These are phyloP conservation scores for Colletotrichum tamarilloi DNA, from an alignment of 2,329 filamentous ascomycete species.

Conservation along the genomic window DNA sequence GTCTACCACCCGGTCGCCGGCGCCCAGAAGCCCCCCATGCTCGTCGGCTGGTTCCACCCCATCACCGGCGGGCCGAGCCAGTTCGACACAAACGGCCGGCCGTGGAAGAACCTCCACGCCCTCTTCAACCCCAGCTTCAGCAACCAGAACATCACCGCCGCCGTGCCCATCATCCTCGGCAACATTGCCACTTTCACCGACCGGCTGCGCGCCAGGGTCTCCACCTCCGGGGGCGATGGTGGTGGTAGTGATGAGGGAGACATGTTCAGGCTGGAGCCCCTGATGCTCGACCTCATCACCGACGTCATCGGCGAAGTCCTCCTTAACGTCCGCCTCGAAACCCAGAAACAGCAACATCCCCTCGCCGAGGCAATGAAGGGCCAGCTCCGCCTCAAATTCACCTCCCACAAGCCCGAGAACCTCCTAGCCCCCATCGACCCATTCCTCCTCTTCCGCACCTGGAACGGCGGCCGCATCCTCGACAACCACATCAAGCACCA, in stretches of 20 bases:
- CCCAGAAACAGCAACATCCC: conserved; percentile 44
- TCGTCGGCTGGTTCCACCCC: conserved; percentile 45
- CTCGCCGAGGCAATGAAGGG: conserved; percentile 44
- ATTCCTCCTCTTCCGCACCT: conserved; percentile 41
- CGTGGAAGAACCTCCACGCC: conserved; percentile 44
- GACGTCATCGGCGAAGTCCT: conserved; percentile 45
- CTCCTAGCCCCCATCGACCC: conserved; percentile 41
- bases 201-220: conserved; percentile 39
- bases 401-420: conserved; percentile 36
- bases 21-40: conserved; percentile 41
- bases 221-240: background rate
- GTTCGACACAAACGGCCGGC: conserved; percentile 45
- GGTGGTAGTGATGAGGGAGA: background rate
- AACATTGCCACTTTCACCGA: conserved; percentile 43
- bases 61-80: conserved; percentile 45
- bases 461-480: conserved; percentile 46
- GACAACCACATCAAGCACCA: conserved; percentile 41
- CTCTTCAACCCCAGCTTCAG: conserved; percentile 46
- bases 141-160: conserved; percentile 45
- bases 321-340: conserved; percentile 45
- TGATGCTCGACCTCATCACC: conserved; percentile 45
- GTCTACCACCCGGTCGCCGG: conserved; percentile 41
- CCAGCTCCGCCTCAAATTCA: conserved; percentile 34
- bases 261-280: conserved; percentile 40
- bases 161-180: conserved; percentile 42